Evolutionary conservation across 148 eudicot genomes (phyloP), one percentile per base, ranked within the genome.

Genomic region (Rhododendron ovatum): DNA sequence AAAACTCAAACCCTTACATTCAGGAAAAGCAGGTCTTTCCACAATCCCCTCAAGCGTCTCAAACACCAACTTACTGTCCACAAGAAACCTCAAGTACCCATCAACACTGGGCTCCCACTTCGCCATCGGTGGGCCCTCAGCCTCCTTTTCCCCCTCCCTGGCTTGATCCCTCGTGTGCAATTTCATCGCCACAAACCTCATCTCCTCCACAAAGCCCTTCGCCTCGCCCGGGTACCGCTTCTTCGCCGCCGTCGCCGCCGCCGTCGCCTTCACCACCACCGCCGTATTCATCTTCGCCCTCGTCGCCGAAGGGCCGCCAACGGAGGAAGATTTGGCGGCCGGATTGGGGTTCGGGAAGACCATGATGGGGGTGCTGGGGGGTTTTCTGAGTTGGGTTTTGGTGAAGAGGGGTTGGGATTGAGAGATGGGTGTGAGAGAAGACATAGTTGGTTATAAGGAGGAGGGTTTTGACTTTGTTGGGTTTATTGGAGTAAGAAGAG

Each of bases 121-220:
- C 8, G 95, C 90, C 86, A 95, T 86, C 1, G 98, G 93, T 80
- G 85, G 90, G 7, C 89, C 96, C 78, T 91, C 87, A 5, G 94
- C 88, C 80, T 91, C 96, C 87, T 92, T 94, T 82, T 96, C 94
- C 1, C 99, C 99, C 74, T 95, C 98, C 84, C 74, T 94, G 9
- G 98, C 91, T 67, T 96, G 99, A 63, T 96, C 99, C 85, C 84
- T 95, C 0, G 94, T 93, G 82, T 96, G 99, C 89, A 96, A 83
- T 65, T 90, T 95, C 99, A 96, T 96, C 7, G 99, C 99, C 87
- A 97, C 98, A 71, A 89, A 89, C 82, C 99, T 97, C 99, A 97
- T 95, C 83, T 97, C 99, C 89, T 97, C 99, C 89, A 95, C 98
- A 89, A 97, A 95, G 82, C 95, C 98, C 85, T 92, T 93, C 37